These are phyloP conservation scores for Phytopythium mirpurense DNA, from an alignment of 352 stramenopile species.

Conservation along the genomic window DNA sequence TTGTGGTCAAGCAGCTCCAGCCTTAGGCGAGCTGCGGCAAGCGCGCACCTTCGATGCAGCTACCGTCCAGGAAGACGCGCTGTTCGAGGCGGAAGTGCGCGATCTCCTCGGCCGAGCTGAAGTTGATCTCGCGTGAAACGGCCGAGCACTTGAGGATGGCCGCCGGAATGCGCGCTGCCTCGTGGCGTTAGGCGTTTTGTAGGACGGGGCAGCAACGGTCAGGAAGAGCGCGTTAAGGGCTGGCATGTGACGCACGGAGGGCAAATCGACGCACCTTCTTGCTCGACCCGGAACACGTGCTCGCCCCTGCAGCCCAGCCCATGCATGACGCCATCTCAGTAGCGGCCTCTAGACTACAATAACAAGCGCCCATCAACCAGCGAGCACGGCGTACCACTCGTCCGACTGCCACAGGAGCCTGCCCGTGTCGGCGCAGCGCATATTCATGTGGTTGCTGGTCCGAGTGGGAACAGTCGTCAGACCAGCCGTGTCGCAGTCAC, in stretches of 20 bases:
- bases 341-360: no score
- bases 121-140: constrained; percentile 94
- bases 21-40: no score
- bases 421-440: constrained; percentile 75
- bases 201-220: no score
- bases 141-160: constrained; percentile 87
- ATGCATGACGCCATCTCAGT: neutral
- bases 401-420: constrained; percentile 83
- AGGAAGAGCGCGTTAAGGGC: no score
- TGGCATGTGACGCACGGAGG: no score
- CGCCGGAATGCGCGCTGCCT: constrained; percentile 68
- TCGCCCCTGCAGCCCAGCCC: constrained; percentile 29
- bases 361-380: no score
- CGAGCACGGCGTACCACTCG: constrained; percentile 39
- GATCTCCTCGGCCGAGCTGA: constrained; percentile 88
- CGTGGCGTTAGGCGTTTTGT: no score
- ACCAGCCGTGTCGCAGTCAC: no score
- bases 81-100: constrained; percentile 91
- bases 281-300: constrained; percentile 61
- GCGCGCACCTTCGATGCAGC: constrained; percentile 82
- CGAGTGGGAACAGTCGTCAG: no score
- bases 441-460: constrained; percentile 86
- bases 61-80: constrained; percentile 84
- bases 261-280: no score
- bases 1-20: no score